Conservation (phyloP, 768 basidiomycete genomes). For the Mrakia gelida region DNA sequence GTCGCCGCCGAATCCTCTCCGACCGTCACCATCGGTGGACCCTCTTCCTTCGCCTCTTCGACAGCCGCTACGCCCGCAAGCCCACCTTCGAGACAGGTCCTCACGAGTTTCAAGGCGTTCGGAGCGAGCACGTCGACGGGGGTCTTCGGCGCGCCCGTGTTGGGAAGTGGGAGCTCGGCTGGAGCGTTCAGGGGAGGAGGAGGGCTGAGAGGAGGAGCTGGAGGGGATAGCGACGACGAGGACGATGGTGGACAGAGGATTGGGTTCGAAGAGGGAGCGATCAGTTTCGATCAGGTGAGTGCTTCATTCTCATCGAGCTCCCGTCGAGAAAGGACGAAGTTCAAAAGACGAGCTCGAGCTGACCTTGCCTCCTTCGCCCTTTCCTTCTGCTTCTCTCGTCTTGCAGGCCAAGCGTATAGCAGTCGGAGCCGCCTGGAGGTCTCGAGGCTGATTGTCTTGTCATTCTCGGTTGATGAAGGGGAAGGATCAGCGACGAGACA, state of each 20-base stretch:
- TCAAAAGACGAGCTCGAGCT: background rate
- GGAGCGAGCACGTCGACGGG: slow-evolving; percentile 22
- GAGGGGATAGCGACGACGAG: slow-evolving; percentile 22
- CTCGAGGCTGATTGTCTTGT: slow-evolving; percentile 3
- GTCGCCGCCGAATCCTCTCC: slow-evolving; percentile 3
- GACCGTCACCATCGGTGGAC: background rate
- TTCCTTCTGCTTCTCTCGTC: background rate
- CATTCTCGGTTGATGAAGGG: background rate
- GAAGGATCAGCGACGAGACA: background rate
- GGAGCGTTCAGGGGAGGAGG: slow-evolving; percentile 24
- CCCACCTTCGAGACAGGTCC: slow-evolving; percentile 22
- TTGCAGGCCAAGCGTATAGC: slow-evolving; percentile 26
- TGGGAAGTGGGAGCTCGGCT: background rate
- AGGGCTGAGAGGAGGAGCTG: background rate
- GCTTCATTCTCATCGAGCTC: background rate
- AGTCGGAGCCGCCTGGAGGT: slow-evolving; percentile 31
- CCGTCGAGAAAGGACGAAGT: no score
- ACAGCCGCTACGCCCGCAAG: slow-evolving; percentile 1
- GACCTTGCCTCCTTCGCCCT: background rate
- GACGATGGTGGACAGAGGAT: slow-evolving; percentile 24
- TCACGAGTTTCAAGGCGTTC: slow-evolving; percentile 27
- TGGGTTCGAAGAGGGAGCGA: slow-evolving; percentile 27
- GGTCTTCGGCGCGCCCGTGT: slow-evolving; percentile 19
- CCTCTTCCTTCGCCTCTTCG: background rate
- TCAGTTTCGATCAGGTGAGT: slow-evolving; percentile 31